Evolutionary conservation across 75 land plant genomes (phyloP).

Genomic region (Cupressus sempervirens): DNA sequence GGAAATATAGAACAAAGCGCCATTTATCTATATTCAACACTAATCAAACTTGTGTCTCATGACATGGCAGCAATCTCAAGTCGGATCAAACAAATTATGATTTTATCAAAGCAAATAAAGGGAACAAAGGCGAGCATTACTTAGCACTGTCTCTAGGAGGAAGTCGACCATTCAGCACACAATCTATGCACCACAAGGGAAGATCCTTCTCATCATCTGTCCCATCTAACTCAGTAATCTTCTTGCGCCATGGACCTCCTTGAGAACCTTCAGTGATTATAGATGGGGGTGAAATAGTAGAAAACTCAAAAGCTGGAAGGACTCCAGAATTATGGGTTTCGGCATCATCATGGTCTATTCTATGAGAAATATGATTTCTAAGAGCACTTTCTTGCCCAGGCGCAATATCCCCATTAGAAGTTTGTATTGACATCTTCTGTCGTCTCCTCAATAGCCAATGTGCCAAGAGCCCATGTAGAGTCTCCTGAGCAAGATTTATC

Average conservation of each 20-base stretch:
- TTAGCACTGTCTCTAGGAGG: conserved; percentile 90
- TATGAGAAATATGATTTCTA: conserved; percentile 47
- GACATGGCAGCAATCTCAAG: neutral
- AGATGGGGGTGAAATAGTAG: conserved; percentile 77
- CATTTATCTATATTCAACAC: neutral
- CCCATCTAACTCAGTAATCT: conserved; percentile 78
- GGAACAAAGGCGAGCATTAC: conserved; percentile 32
- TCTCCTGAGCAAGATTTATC: conserved; percentile 96
- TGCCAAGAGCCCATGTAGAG: conserved; percentile 76
- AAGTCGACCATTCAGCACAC: conserved; percentile 67
- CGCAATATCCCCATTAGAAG: conserved; percentile 63
- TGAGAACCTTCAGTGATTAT: conserved; percentile 94
- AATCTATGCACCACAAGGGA: conserved; percentile 92
- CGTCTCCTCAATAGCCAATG: conserved; percentile 75
- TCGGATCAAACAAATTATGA: neutral
- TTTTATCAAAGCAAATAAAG: neutral
- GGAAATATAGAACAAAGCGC: neutral
- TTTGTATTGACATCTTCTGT: conserved; percentile 42
- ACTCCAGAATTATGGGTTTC: conserved; percentile 48
- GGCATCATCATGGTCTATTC: conserved; percentile 51
- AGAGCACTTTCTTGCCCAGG: conserved; percentile 32
- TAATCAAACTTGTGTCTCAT: neutral
- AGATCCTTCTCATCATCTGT: conserved; percentile 89
- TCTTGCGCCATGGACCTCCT: conserved; percentile 97
- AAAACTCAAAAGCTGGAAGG: conserved; percentile 80